Percentiles rank a stretch among this genome's conserved stretches.
Conservation (phyloP, 1,139 yeast species). For the Saccharomyces hybrid region DNA sequence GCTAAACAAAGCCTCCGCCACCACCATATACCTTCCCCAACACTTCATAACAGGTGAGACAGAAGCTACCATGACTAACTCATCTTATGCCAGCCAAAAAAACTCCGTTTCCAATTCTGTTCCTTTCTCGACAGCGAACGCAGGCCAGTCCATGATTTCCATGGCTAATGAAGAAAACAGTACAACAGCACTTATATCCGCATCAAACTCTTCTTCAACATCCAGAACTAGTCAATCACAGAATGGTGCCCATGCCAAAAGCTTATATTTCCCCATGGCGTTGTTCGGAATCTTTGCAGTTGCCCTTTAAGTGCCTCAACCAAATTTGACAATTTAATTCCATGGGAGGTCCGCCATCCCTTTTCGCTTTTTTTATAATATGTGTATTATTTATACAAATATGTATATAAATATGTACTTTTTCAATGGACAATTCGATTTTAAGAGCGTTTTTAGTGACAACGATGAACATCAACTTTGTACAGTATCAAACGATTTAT, state of each 20-base stretch:
- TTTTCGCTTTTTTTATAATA: background rate
- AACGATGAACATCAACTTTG: background rate
- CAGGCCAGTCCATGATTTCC: background rate
- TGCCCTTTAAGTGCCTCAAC: background rate
- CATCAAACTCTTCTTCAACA: background rate
- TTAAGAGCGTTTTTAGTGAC: background rate
- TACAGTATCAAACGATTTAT: background rate
- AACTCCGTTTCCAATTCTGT: background rate
- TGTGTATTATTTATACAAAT: background rate
- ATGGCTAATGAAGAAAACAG: background rate
- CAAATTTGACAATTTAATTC: background rate
- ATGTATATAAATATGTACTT: background rate
- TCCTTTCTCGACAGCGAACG: background rate
- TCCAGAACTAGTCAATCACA: conserved; percentile 3
- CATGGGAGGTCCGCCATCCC: background rate
- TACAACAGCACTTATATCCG: background rate
- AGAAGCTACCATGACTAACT: background rate
- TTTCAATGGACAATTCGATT: background rate
- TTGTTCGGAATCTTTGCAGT: background rate
- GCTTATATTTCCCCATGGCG: background rate
- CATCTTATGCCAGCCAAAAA: background rate
- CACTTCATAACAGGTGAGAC: conserved; percentile 27
- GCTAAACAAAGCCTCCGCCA: conserved; percentile 29
- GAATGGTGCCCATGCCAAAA: background rate
- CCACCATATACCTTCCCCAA: conserved; percentile 36